phyloP scores from a whole-genome alignment of 2,329 filamentous ascomycete genomes.

The Pochonia chlamydosporia region DNA sequence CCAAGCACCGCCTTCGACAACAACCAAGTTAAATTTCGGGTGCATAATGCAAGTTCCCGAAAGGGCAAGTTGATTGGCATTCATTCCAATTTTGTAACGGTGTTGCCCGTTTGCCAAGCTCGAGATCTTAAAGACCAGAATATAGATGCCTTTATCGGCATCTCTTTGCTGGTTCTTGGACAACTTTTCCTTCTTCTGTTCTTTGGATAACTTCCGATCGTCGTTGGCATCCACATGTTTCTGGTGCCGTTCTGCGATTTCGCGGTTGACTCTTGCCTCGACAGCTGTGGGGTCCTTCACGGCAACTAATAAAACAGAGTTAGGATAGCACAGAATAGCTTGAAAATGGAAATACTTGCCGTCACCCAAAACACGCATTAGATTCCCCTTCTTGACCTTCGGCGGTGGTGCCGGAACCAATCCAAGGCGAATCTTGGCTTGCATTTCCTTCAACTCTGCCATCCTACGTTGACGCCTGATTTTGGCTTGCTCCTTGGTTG shows the following conservation, averaged over 20 bases:
- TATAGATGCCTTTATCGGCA: slow-evolving; percentile 75
- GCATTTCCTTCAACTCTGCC: slow-evolving; percentile 90
- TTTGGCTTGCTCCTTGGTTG: slow-evolving; percentile 85
- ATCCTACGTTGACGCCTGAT: slow-evolving; percentile 83
- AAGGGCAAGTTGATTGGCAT: slow-evolving; percentile 81
- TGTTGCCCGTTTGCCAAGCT: slow-evolving; percentile 90
- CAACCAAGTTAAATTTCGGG: slow-evolving; percentile 79
- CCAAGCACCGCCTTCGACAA: slow-evolving; percentile 86
- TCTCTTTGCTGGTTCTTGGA: slow-evolving; percentile 79
- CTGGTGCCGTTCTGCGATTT: slow-evolving; percentile 81
- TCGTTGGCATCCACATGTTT: slow-evolving; percentile 76
- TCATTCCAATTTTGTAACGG: slow-evolving; percentile 86
- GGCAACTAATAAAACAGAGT: slow-evolving; percentile 29
- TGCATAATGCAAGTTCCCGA: slow-evolving; percentile 91
- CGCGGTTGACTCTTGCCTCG: slow-evolving; percentile 85
- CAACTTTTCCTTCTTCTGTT: slow-evolving; percentile 80
- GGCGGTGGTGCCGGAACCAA: slow-evolving; percentile 85
- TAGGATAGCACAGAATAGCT: background rate
- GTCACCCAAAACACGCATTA: slow-evolving; percentile 95
- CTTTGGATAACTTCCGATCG: slow-evolving; percentile 80
- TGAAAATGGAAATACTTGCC: slow-evolving; percentile 36
- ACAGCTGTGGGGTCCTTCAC: slow-evolving; percentile 97
- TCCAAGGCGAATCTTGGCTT: slow-evolving; percentile 90
- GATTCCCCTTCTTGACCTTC: slow-evolving; percentile 94
- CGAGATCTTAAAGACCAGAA: slow-evolving; percentile 84